These are phyloP conservation scores for Penicillium pancosmium DNA, from an alignment of 495 filamentous ascomycete species.

Conservation along the genomic window DNA sequence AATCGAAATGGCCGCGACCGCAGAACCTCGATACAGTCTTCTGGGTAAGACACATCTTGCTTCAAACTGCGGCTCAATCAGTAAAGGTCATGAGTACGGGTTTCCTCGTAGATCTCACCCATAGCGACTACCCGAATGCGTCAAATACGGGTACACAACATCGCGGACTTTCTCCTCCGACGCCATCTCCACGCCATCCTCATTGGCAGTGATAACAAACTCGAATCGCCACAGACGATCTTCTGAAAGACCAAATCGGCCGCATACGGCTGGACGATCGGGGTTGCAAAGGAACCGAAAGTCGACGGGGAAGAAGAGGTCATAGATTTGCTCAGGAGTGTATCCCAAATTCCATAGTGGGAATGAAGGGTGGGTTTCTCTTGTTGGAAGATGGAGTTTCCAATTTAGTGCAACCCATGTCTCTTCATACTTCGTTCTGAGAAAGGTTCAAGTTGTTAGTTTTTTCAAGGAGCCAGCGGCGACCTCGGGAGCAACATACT, in stretches of 20 bases:
- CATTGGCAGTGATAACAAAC: constrained; percentile 38
- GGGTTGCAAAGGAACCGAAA: constrained; percentile 53
- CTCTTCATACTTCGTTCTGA: constrained; percentile 47
- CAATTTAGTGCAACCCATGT: constrained; percentile 57
- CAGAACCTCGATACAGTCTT: constrained; percentile 51
- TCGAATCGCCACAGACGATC: constrained; percentile 55
- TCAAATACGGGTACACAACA: constrained; percentile 39
- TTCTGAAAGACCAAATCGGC: constrained; percentile 46
- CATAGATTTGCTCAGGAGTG: constrained; percentile 50
- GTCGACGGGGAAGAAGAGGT: constrained; percentile 51
- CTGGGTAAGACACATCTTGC: constrained; percentile 43
- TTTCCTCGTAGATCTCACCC: constrained; percentile 22
- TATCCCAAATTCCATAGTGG: constrained; percentile 53
- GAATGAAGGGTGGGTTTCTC: constrained; percentile 51
- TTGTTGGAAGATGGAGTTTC: constrained; percentile 46
- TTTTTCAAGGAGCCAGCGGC: neutral
- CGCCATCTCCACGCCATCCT: constrained; percentile 38
- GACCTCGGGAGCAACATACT: constrained; percentile 17
- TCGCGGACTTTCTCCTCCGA: constrained; percentile 21
- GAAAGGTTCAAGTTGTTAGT: constrained; percentile 1
- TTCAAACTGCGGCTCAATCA: constrained; percentile 16
- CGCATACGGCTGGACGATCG: constrained; percentile 45
- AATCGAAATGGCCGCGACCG: constrained; percentile 55
- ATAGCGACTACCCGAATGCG: constrained; percentile 34
- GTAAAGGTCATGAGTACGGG: neutral